phyloP scores from a whole-genome alignment of 2,329 filamentous ascomycete genomes.

The Pseudogymnoascus destructans region DNA sequence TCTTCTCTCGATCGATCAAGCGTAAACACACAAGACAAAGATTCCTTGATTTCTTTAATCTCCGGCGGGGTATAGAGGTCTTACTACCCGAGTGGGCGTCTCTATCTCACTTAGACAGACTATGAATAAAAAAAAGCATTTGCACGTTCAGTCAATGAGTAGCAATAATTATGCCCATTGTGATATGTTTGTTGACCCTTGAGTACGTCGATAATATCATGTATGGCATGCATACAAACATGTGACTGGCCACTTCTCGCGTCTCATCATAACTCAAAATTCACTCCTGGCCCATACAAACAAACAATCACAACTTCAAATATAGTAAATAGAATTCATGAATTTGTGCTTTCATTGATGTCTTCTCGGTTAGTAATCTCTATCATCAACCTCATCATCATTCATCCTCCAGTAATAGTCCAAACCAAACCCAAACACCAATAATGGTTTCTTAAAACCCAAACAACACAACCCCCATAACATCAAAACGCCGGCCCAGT shows the following conservation, averaged over 20 bases:
- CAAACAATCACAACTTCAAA: neutral
- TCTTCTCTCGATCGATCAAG: neutral
- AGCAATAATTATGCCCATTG: neutral
- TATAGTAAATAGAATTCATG: neutral
- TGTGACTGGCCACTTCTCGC: neutral
- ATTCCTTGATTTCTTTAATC: constrained; percentile 9
- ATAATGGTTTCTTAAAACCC: neutral
- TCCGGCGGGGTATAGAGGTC: constrained; percentile 2
- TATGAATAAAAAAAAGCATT: constrained; percentile 10
- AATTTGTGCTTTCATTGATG: constrained; percentile 10
- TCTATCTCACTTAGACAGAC: constrained; percentile 10
- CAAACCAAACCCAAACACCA: constrained; percentile 1
- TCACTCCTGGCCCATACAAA: neutral
- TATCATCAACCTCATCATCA: constrained; percentile 9
- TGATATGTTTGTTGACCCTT: neutral
- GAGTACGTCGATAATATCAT: neutral
- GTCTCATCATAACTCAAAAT: neutral
- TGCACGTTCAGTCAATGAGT: constrained; percentile 6
- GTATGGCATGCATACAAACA: neutral
- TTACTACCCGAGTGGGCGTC: constrained; percentile 10
- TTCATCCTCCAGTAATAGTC: neutral
- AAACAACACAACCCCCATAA: neutral
- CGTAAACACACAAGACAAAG: constrained; percentile 7
- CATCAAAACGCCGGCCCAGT: neutral
- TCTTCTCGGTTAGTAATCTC: constrained; percentile 9